These are phyloP conservation scores for Metschnikowia rubicola DNA, from an alignment of 805 yeast species.

Conservation along the genomic window DNA sequence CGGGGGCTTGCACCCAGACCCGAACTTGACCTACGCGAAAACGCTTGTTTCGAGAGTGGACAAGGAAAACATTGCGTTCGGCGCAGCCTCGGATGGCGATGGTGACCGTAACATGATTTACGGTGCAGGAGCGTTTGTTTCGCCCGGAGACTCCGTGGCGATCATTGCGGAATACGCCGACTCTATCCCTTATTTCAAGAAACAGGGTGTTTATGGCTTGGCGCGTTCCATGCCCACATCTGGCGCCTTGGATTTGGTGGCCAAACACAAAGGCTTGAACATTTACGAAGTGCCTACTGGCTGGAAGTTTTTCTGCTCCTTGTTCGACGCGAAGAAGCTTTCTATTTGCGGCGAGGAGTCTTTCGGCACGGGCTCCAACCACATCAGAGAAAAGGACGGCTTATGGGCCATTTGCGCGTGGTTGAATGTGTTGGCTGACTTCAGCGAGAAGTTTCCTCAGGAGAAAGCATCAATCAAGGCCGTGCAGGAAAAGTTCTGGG, in stretches of 20 bases:
- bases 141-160: slow-evolving; percentile 98
- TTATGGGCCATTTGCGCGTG: slow-evolving; percentile 97
- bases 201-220: slow-evolving; percentile 83
- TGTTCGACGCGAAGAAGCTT: slow-evolving; percentile 88
- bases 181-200: slow-evolving; percentile 84
- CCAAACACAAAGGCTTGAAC: slow-evolving; percentile 66
- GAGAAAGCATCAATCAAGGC: slow-evolving; percentile 63
- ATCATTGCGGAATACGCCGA: slow-evolving; percentile 92
- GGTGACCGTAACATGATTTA: slow-evolving; percentile 99
- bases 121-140: slow-evolving; percentile 90
- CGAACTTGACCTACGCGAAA: slow-evolving; percentile 90
- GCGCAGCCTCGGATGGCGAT: slow-evolving; percentile 99
- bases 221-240: slow-evolving; percentile 98
- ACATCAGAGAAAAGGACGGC: slow-evolving; percentile 96
- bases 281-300: slow-evolving; percentile 97
- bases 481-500: slow-evolving; percentile 86
- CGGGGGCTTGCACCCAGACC: slow-evolving; percentile 98
- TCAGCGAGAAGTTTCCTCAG: slow-evolving; percentile 57
- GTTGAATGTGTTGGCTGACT: slow-evolving; percentile 91
- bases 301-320: slow-evolving; percentile 96
- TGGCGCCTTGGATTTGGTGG: slow-evolving; percentile 90
- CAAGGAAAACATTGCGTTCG: slow-evolving; percentile 74
- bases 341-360: slow-evolving; percentile 98
- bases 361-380: slow-evolving; percentile 97
- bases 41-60: slow-evolving; percentile 88